Percentiles rank a stretch among this genome's conserved stretches.
Evolutionary conservation across 192 early-diverging fungal species (phyloP).

Genomic region (Rhizophagus clarus): DNA sequence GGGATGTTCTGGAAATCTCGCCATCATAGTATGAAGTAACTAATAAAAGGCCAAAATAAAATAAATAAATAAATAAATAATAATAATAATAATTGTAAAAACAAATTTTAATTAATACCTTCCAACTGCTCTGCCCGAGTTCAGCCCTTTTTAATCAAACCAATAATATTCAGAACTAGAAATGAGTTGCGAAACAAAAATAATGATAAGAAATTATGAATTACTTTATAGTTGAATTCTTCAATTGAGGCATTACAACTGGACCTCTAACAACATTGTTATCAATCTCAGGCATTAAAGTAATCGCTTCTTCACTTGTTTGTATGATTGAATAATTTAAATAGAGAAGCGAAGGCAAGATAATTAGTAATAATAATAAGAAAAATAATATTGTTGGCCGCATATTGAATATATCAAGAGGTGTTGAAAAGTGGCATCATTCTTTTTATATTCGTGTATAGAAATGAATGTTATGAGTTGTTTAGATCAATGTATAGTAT

Average conservation of each 20-base stretch:
- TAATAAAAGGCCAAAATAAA: constrained; percentile 33
- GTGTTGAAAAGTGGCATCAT: too few relatives aligned
- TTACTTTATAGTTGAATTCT: constrained; percentile 7
- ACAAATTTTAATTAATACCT: constrained; percentile 31
- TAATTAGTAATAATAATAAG: constrained; percentile 33
- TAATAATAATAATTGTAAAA: background rate
- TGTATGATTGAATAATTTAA: constrained; percentile 21
- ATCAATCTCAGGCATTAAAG: background rate
- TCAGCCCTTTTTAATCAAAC: constrained; percentile 63
- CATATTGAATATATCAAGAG: background rate
- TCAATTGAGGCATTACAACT: background rate
- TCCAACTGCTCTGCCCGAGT: constrained; percentile 89
- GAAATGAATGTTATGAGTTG: too few relatives aligned
- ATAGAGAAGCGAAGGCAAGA: constrained; percentile 37
- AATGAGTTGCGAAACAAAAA: background rate
- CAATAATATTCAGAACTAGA: background rate
- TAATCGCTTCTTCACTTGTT: background rate
- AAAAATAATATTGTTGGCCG: background rate
- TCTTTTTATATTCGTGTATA: too few relatives aligned
- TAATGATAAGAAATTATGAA: background rate
- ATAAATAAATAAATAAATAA: background rate
- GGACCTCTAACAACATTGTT: background rate
- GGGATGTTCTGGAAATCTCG: constrained; percentile 82
- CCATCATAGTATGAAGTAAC: constrained; percentile 90
- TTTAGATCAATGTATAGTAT: too few relatives aligned